Evolutionary conservation across 164 flowering plant species (phyloP), one percentile per base, ranked within the genome.

Genomic region (Taxillus chinensis): DNA sequence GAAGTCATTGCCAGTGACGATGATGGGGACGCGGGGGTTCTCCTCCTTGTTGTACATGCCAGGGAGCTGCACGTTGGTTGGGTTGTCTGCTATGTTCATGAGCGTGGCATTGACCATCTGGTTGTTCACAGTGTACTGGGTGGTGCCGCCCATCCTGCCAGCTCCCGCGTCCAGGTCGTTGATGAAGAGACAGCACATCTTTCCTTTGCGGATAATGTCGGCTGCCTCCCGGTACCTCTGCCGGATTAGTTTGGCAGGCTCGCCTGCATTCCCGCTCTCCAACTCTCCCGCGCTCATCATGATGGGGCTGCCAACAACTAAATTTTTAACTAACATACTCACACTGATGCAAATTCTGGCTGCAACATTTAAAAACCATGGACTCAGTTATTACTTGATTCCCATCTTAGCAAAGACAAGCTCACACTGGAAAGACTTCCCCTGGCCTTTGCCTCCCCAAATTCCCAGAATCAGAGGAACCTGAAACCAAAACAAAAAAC

Each of bases 361-460:
- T 27, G 27, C 27, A 27, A 27, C 2, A 27, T 2, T 27, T 27
- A 27, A 27, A 27, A 27, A 27, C 27, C 27, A 27, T 27, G 27
- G 27, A 27, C 0, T 27, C 27, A 27, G 27, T 27, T 27, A 27
- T 66, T 65, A 78, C 81, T 46, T 78, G 69, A 78, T 78, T 61
- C 81, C 81, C 81, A 78, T 67, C 71, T 78, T 78, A 65, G 78
- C 74, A 55, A 78, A 72, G 65, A 83, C 84, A 52, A 83, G 87
- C 69, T 83, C 87, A 71, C 83, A 80, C 58, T 83, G 87, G 82
- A 83, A 83, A 13, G 87, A 79, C 67, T 80, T 83, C 5, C 87
- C 84, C 55, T 83, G 87, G 64, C 85, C 85, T 70, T 80, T 83
- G 61, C 84, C 87, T 77, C 85, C 85, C 83, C 87, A 83, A 27